Conservation (phyloP, 179 eudicot genomes). For the Drosera spatulata region DNA sequence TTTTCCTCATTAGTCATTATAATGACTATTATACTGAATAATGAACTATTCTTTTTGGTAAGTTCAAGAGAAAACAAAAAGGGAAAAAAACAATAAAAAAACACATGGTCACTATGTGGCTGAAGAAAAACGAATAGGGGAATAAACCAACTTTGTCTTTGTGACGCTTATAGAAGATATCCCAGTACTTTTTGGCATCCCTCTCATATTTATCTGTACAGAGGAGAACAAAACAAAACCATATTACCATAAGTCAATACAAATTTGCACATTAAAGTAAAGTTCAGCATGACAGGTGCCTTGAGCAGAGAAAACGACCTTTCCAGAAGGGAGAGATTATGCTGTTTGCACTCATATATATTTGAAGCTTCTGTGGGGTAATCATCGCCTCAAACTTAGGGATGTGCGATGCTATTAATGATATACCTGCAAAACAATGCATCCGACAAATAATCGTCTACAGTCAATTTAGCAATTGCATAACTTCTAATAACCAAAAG, state of each 20-base stretch:
- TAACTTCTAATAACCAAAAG: too few relatives aligned
- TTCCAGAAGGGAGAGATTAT: conserved; percentile 72
- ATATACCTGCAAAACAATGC: background rate
- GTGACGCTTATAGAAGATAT: conserved; percentile 82
- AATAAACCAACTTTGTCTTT: conserved; percentile 56
- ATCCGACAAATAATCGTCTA: too few relatives aligned
- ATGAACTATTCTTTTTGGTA: background rate
- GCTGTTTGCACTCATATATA: conserved; percentile 53
- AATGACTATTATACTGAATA: background rate
- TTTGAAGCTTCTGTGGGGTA: conserved; percentile 39
- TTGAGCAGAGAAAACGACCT: conserved; percentile 27
- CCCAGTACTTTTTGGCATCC: conserved; percentile 97
- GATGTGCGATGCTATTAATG: conserved; percentile 19
- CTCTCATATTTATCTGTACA: conserved; percentile 75
- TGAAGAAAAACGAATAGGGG: too few relatives aligned
- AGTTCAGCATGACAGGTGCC: background rate
- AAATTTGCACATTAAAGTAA: background rate
- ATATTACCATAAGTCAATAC: background rate
- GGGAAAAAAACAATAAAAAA: background rate
- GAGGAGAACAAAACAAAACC: conserved; percentile 3
- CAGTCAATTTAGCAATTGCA: too few relatives aligned
- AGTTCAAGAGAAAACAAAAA: background rate
- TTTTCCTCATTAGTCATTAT: too few relatives aligned
- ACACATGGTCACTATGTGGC: background rate
- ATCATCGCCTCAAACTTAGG: conserved; percentile 18